phyloP scores from a whole-genome alignment of 192 early-diverging fungal species.

The Entomortierella beljakovae region DNA sequence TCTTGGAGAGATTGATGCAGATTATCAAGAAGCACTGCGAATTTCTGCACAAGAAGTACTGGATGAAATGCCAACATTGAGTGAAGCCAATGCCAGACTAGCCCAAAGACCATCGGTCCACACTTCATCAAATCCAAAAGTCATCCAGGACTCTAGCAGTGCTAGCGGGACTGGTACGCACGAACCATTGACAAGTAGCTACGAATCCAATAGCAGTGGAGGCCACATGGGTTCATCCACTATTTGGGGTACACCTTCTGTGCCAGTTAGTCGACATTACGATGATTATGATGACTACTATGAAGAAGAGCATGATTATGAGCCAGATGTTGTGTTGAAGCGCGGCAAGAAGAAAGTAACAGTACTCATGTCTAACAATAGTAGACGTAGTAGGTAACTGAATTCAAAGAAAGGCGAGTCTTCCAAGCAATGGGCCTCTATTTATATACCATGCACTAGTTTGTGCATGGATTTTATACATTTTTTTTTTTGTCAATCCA shows the following conservation, averaged over 20 bases:
- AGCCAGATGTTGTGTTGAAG: slow-evolving; percentile 55
- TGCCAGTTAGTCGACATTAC: slow-evolving; percentile 22
- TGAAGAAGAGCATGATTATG: slow-evolving; percentile 53
- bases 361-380: slow-evolving; percentile 52
- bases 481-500: too few relatives aligned
- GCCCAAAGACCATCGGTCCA: slow-evolving; percentile 15
- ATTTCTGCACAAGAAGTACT: slow-evolving; percentile 24
- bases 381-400: slow-evolving; percentile 27
- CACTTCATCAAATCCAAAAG: slow-evolving; percentile 1
- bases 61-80: slow-evolving; percentile 51
- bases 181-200: slow-evolving; percentile 31
- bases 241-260: slow-evolving; percentile 54
- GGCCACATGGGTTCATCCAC: slow-evolving; percentile 39
- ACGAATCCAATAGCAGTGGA: slow-evolving; percentile 23
- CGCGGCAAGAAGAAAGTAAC: slow-evolving; percentile 60
- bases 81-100: slow-evolving; percentile 19
- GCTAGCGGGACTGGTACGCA: background rate
- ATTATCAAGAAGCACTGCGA: slow-evolving; percentile 37
- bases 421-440: background rate
- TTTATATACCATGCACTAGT: background rate
- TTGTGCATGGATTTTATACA: background rate
- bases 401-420: too few relatives aligned
- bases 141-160: slow-evolving; percentile 1
- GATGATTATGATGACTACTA: slow-evolving; percentile 43
- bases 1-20: slow-evolving; percentile 9